phyloP scores from a whole-genome alignment of 176 grass and related monocot genomes.

The Juncus inflexus region DNA sequence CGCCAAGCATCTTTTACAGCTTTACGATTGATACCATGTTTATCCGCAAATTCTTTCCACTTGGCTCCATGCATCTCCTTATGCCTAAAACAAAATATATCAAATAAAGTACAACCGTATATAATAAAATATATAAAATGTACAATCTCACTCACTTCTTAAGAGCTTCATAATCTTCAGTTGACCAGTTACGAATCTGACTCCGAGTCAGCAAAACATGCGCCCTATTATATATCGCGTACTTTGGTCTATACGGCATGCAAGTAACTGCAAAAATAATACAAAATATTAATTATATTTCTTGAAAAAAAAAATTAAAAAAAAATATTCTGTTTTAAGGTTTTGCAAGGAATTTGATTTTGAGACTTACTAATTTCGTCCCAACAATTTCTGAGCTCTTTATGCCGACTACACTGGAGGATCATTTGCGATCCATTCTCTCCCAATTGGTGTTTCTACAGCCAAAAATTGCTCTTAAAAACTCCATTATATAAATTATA shows the following conservation, averaged over 20 bases:
- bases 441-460: conserved; percentile 68
- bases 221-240: conserved; percentile 37
- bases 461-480: conserved; percentile 18
- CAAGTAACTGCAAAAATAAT: conserved; percentile 35
- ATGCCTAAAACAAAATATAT: conserved; percentile 22
- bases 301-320: conserved; percentile 12
- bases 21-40: conserved; percentile 40
- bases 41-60: conserved; percentile 46
- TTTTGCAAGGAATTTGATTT: neutral
- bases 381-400: conserved; percentile 49
- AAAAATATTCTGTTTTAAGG: conserved; percentile 2
- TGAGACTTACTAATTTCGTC: conserved; percentile 48
- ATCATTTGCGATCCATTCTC: conserved; percentile 64
- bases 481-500: conserved; percentile 6
- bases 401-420: conserved; percentile 18
- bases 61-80: conserved; percentile 40
- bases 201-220: conserved; percentile 40
- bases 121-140: conserved; percentile 8
- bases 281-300: conserved; percentile 4
- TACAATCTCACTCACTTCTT: conserved; percentile 30
- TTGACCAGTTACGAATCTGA: conserved; percentile 46
- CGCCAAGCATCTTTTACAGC: conserved; percentile 87
- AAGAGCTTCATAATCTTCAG: conserved; percentile 51
- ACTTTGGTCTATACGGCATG: conserved; percentile 45
- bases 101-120: conserved; percentile 7